phyloP scores from a whole-genome alignment of 2,329 filamentous ascomycete genomes.

The Sporothrix pallida region DNA sequence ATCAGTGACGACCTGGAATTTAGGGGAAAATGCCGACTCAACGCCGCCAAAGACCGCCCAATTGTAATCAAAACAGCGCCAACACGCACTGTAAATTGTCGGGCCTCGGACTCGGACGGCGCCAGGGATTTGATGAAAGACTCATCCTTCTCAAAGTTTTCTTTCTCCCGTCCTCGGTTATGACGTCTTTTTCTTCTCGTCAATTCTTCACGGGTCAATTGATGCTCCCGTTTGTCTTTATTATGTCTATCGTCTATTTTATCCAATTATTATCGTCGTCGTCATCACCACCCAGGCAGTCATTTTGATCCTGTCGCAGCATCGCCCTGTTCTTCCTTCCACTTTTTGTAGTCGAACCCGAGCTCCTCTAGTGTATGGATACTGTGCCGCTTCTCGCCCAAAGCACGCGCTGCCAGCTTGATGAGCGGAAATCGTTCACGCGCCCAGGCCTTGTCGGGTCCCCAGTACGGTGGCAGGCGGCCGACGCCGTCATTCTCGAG shows the following conservation, averaged over 20 bases:
- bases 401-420: slow-evolving; percentile 48
- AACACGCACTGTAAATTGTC: neutral
- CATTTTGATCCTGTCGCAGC: neutral
- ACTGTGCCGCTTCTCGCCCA: slow-evolving; percentile 46
- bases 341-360: slow-evolving; percentile 48
- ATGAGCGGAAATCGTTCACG: slow-evolving; percentile 50
- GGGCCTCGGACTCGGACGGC: slow-evolving; percentile 12
- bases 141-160: too few relatives aligned
- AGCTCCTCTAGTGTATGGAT: slow-evolving; percentile 47
- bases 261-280: too few relatives aligned
- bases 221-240: neutral
- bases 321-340: slow-evolving; percentile 36
- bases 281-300: neutral
- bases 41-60: neutral
- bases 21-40: slow-evolving; percentile 6
- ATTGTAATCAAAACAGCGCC: too few relatives aligned
- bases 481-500: slow-evolving; percentile 47
- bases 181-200: too few relatives aligned
- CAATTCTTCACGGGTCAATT: too few relatives aligned
- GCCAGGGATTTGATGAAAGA: neutral
- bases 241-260: neutral
- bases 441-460: slow-evolving; percentile 49
- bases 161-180: too few relatives aligned
- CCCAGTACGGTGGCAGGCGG: slow-evolving; percentile 50
- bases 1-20: neutral